A percentile compares a stretch with the other conserved stretches of the same genome.
Conservation (phyloP, 371 early-diverging fungal species). For the Haplosporangium sp. region DNA sequence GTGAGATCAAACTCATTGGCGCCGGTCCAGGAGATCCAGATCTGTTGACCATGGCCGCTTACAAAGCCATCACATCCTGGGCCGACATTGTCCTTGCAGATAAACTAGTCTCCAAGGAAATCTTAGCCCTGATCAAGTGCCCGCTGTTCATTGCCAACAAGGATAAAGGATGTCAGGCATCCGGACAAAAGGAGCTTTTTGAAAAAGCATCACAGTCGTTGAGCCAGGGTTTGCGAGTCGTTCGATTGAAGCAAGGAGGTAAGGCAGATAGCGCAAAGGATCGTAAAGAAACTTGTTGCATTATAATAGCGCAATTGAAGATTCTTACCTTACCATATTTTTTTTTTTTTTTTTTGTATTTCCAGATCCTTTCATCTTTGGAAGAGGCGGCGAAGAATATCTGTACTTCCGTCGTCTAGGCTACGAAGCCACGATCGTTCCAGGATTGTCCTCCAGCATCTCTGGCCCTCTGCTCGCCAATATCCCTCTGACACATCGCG, state of each 20-base stretch:
- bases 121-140: conserved; percentile 68
- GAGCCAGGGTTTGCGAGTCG: conserved; percentile 75
- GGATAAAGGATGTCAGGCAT: conserved; percentile 81
- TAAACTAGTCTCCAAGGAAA: conserved; percentile 80
- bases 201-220: conserved; percentile 72
- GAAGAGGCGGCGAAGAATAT: conserved; percentile 93
- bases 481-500: conserved; percentile 92
- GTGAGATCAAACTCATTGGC: conserved; percentile 69
- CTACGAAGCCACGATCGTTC: conserved; percentile 76
- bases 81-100: conserved; percentile 90
- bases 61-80: conserved; percentile 65
- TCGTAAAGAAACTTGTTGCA: neutral
- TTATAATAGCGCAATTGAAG: neutral
- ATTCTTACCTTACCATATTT: neutral
- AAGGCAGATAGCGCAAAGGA: conserved; percentile 5
- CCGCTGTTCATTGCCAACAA: conserved; percentile 75
- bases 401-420: conserved; percentile 77
- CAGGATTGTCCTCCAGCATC: conserved; percentile 85
- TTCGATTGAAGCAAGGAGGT: conserved; percentile 88
- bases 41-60: conserved; percentile 82
- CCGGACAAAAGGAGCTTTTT: conserved; percentile 86
- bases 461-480: conserved; percentile 80
- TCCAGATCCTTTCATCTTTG: conserved; percentile 90
- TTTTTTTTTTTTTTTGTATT: neutral
- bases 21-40: conserved; percentile 91